phyloP scores from a whole-genome alignment of 176 grass and related monocot genomes.

The Ensete glaucum region DNA sequence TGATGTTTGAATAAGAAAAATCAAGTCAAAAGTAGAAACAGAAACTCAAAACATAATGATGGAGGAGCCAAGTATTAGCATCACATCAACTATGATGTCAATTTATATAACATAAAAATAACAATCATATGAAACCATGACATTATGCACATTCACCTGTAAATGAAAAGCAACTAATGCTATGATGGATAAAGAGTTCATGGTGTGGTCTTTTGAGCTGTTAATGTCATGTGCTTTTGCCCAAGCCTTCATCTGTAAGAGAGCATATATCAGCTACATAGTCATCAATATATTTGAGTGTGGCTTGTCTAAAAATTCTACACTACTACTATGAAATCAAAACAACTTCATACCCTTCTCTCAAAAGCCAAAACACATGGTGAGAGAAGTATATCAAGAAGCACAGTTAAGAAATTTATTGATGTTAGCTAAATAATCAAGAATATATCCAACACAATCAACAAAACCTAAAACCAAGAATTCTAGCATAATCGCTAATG shows the following conservation, averaged over 20 bases:
- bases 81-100: background rate
- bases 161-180: constrained; percentile 90
- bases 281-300: background rate
- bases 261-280: constrained; percentile 16
- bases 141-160: constrained; percentile 45
- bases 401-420: no score
- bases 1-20: background rate
- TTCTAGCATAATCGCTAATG: background rate
- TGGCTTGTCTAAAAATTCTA: constrained; percentile 1
- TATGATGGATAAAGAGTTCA: constrained; percentile 93
- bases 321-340: background rate
- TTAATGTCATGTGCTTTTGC: constrained; percentile 70
- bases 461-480: background rate
- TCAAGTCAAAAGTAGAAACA: background rate
- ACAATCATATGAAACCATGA: constrained; percentile 10
- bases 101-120: constrained; percentile 12
- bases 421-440: no score
- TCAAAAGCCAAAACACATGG: no score
- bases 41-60: background rate
- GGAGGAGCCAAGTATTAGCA: background rate
- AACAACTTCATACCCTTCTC: background rate
- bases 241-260: constrained; percentile 70
- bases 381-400: no score
- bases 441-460: background rate
- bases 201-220: constrained; percentile 62